Evolutionary conservation across 2,329 filamentous ascomycete genomes (phyloP).

Genomic region (Phoma herbarum): DNA sequence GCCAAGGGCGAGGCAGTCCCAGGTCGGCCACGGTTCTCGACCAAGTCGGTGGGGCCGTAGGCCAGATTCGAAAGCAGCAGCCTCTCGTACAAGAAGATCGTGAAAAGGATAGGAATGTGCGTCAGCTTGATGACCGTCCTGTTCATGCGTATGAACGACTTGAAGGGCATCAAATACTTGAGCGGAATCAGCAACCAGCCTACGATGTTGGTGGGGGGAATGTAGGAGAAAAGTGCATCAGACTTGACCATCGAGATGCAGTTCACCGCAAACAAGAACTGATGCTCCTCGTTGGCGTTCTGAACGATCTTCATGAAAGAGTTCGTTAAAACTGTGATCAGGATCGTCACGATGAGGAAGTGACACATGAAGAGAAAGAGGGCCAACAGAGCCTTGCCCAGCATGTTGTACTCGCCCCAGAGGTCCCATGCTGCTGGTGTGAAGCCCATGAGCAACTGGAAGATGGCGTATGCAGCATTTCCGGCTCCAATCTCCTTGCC

Average conservation of each 20-base stretch:
- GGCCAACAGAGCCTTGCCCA: conserved; percentile 79
- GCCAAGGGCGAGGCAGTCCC: conserved; percentile 65
- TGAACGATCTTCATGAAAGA: conserved; percentile 95
- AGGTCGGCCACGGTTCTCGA: conserved; percentile 73
- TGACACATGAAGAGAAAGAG: conserved; percentile 94
- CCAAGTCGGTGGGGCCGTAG: conserved; percentile 83
- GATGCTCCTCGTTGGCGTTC: conserved; percentile 91
- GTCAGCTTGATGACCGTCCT: conserved; percentile 91
- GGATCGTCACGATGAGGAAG: conserved; percentile 91
- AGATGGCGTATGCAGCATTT: conserved; percentile 86
- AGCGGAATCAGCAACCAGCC: conserved; percentile 89
- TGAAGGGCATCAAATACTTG: conserved; percentile 80
- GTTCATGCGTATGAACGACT: conserved; percentile 84
- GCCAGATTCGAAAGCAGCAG: conserved; percentile 77
- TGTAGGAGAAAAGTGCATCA: conserved; percentile 93
- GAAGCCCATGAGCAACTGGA: conserved; percentile 95
- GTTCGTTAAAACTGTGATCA: conserved; percentile 95
- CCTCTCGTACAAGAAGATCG: conserved; percentile 88
- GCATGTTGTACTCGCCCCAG: conserved; percentile 81
- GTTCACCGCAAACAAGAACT: conserved; percentile 93
- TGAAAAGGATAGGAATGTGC: conserved; percentile 85
- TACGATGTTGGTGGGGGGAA: conserved; percentile 89
- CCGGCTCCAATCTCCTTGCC: conserved; percentile 72
- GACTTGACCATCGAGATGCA: conserved; percentile 98
- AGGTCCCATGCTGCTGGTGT: conserved; percentile 93